These are phyloP conservation scores for Gymnopilus junonius DNA, from an alignment of 768 basidiomycete genomes.

Conservation along the genomic window DNA sequence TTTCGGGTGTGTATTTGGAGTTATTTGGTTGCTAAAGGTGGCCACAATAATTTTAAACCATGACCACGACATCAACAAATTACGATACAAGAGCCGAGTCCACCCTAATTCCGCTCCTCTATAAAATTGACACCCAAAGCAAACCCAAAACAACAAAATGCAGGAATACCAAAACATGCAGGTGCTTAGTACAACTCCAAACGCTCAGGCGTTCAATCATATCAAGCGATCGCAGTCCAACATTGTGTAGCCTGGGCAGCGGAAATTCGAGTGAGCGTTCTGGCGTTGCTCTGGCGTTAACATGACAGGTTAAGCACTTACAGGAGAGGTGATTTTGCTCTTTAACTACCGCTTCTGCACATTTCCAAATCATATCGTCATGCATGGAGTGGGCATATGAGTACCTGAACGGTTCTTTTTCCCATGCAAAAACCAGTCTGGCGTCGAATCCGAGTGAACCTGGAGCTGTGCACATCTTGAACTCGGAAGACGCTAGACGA, in stretches of 20 bases:
- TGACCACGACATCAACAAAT: too few relatives aligned
- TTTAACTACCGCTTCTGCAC: constrained; percentile 32
- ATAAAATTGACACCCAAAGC: too few relatives aligned
- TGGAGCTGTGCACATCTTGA: constrained; percentile 7
- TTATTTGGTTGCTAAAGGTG: too few relatives aligned
- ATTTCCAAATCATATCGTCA: constrained; percentile 38
- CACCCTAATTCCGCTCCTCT: too few relatives aligned
- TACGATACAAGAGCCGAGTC: too few relatives aligned
- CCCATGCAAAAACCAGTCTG: constrained; percentile 41
- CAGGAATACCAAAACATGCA: too few relatives aligned
- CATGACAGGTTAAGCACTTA: constrained; percentile 9
- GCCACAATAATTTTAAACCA: too few relatives aligned
- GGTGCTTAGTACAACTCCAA: too few relatives aligned
- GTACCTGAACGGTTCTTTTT: constrained; percentile 42
- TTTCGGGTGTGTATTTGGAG: too few relatives aligned
- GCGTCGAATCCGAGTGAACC: constrained; percentile 27
- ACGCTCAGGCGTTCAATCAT: constrained; percentile 9
- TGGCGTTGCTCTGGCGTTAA: not conserved
- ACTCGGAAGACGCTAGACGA: constrained; percentile 15
- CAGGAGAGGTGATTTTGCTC: constrained; percentile 25
- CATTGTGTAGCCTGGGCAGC: constrained; percentile 17
- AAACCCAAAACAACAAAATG: too few relatives aligned
- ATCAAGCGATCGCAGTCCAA: constrained; percentile 23
- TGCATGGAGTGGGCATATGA: constrained; percentile 39
- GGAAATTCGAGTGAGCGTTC: not conserved